A percentile compares a stretch with the other conserved stretches of the same genome.
Evolutionary conservation across 495 filamentous ascomycete genomes (phyloP).

Genomic region (Pyrenula aspistea): DNA sequence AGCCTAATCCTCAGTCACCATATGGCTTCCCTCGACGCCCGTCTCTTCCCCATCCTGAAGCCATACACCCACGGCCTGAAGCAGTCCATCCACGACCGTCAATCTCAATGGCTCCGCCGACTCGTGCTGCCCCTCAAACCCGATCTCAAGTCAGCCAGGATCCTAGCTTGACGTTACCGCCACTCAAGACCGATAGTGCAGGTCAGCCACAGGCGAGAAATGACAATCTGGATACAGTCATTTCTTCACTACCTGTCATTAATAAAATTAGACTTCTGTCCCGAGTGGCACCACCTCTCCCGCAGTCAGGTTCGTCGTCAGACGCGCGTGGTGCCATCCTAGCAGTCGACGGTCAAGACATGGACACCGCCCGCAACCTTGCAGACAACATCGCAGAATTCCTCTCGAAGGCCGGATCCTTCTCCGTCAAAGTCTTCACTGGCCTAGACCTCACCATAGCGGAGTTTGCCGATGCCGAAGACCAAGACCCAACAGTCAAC

Average conservation of each 20-base stretch:
- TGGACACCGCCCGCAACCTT: constrained; percentile 37
- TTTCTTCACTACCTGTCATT: constrained; percentile 59
- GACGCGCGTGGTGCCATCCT: constrained; percentile 63
- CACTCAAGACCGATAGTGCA: constrained; percentile 35
- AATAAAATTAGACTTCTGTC: constrained; percentile 59
- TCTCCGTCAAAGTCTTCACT: constrained; percentile 36
- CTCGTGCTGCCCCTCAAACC: constrained; percentile 4
- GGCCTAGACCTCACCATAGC: constrained; percentile 31
- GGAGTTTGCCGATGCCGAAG: constrained; percentile 20
- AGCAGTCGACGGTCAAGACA: constrained; percentile 65
- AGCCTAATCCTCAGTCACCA: constrained; percentile 2
- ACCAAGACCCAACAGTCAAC: constrained; percentile 39
- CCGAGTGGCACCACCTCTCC: constrained; percentile 50
- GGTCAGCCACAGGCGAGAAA: constrained; percentile 11
- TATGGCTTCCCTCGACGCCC: constrained; percentile 7
- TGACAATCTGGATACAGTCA: constrained; percentile 50
- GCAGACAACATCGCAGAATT: constrained; percentile 48
- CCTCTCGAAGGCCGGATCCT: constrained; percentile 44
- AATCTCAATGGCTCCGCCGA: constrained; percentile 12
- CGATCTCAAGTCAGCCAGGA: constrained; percentile 16
- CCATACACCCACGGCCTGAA: constrained; percentile 12
- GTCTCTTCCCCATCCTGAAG: constrained; percentile 13
- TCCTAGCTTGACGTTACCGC: constrained; percentile 42
- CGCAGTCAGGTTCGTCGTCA: constrained; percentile 25
- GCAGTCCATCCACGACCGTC: constrained; percentile 27